Evolutionary conservation across 164 flowering plant genomes (phyloP), one percentile per base, ranked within the genome.

Genomic region (Malania oleifera): DNA sequence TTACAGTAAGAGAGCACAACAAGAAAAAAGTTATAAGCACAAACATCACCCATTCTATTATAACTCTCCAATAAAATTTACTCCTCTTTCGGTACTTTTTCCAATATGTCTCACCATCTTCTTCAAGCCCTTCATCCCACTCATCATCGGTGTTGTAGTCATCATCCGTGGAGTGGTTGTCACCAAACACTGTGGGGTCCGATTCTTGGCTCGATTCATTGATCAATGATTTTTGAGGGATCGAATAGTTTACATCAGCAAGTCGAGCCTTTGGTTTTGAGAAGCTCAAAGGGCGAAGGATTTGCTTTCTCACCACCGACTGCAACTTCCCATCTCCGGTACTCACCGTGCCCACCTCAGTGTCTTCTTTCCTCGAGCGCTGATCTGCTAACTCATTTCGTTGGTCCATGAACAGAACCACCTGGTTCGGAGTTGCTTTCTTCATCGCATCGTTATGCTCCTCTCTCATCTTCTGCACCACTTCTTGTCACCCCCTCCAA

Each of bases 251-350:
- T 41, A 9, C 7, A 52, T 76, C 75, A 5, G 43, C 56, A 38
- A 74, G 67, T 1, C 82, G 71, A 35, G 77, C 52, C 47, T 61
- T 75, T 28, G 82, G 73, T 50, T 70, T 78, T 43, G 81, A 65
- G 60, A 75, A 75, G 61, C 51, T 63, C 49, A 68, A 62, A 1
- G 73, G 75, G 9, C 65, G 64, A 25, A 68, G 70, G 40, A 67
- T 47, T 52, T 52, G 52, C 26, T 58, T 53, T 56, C 31, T 65
- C 14, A 62, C 12, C 24, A 63, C 47, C 19, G 8, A 9, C 15
- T 11, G 40, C 26, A 54, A 25, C 31, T 63, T 54, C 10, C 31
- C 34, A 5, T 28, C 23, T 27, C 15, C 23, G 28, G 38, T 3
- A 22, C 2, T n/a, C 27, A 53, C 53, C n/a, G n/a, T n/a, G 37